A percentile compares a stretch with the other conserved stretches of the same genome.
phyloP scores from a whole-genome alignment of 2,329 filamentous ascomycete species.

The Chlorencoelia australis region DNA sequence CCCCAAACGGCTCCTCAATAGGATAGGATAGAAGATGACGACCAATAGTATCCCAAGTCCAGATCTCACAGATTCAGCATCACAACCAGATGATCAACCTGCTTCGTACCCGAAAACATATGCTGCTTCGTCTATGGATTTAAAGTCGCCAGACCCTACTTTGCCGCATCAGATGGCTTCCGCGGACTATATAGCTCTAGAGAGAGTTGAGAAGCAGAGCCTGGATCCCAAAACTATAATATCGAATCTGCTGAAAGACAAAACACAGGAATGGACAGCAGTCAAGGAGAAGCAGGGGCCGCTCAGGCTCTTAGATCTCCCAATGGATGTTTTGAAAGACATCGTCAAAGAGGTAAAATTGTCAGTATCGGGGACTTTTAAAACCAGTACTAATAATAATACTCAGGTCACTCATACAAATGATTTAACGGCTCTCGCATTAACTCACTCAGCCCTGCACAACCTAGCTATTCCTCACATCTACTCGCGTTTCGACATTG shows the following conservation, averaged over 20 bases:
- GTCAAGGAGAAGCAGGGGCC: conserved; percentile 47
- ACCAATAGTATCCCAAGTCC: too few species aligned
- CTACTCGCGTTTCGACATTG: conserved; percentile 78
- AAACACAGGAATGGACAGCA: conserved; percentile 58
- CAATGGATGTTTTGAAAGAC: conserved; percentile 66
- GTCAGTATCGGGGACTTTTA: not conserved
- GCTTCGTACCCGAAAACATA: conserved; percentile 21
- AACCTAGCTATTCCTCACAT: conserved; percentile 66
- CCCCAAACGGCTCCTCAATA: too few species aligned
- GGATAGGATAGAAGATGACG: conserved; percentile 23
- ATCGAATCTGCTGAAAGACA: conserved; percentile 41
- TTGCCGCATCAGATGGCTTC: conserved; percentile 15
- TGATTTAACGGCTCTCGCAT: conserved; percentile 66
- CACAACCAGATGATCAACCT: conserved; percentile 23
- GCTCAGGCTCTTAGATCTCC: conserved; percentile 61
- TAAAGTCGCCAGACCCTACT: conserved; percentile 14
- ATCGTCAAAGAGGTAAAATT: conserved; percentile 64
- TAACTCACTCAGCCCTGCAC: conserved; percentile 71
- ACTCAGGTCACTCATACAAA: conserved; percentile 67
- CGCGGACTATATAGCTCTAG: conserved; percentile 9
- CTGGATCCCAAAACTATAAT: conserved; percentile 24
- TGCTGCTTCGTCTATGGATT: conserved; percentile 17
- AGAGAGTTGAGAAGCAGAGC: conserved; percentile 14
- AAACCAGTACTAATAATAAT: conserved; percentile 3
- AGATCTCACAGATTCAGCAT: conserved; percentile 20